phyloP scores from a whole-genome alignment of 345 rosid genomes.

The Clausena lansium region DNA sequence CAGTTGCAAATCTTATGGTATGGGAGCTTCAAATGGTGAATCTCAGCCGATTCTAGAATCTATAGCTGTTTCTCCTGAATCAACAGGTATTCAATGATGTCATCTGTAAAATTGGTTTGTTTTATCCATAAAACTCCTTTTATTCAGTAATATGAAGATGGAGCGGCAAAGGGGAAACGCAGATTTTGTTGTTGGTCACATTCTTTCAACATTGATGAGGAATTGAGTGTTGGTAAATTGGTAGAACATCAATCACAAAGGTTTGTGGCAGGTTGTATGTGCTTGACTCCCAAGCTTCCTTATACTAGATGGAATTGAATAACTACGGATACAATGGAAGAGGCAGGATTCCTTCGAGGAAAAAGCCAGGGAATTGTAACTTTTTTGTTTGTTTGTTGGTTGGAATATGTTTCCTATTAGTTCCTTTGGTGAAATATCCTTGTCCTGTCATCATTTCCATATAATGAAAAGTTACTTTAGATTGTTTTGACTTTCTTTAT shows the following conservation, averaged over 20 bases:
- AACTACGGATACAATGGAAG: background rate
- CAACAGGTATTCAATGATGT: conserved; percentile 25
- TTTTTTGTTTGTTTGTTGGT: background rate
- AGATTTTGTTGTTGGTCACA: conserved; percentile 6
- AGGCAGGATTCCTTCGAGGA: background rate
- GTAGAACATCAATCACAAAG: background rate
- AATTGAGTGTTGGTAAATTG: background rate
- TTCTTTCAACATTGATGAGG: background rate
- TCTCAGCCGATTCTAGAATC: conserved; percentile 51
- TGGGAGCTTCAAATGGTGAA: conserved; percentile 46
- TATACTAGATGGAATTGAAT: background rate
- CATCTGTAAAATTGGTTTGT: conserved; percentile 18
- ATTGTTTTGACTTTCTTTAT: background rate
- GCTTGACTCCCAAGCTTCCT: conserved; percentile 14
- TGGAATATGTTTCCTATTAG: background rate
- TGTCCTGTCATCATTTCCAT: background rate
- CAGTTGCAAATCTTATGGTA: conserved; percentile 68
- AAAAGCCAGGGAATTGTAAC: background rate
- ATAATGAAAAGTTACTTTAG: background rate
- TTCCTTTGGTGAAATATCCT: background rate
- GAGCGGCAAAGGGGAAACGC: background rate
- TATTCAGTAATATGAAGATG: conserved; percentile 5
- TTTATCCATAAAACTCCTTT: conserved; percentile 4
- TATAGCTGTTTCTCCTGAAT: conserved; percentile 26
- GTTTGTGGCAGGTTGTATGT: conserved; percentile 1